Evolutionary conservation across 345 rosid genomes (phyloP), one percentile per base, ranked within the genome.

Genomic region (Abelmoschus esculentus): DNA sequence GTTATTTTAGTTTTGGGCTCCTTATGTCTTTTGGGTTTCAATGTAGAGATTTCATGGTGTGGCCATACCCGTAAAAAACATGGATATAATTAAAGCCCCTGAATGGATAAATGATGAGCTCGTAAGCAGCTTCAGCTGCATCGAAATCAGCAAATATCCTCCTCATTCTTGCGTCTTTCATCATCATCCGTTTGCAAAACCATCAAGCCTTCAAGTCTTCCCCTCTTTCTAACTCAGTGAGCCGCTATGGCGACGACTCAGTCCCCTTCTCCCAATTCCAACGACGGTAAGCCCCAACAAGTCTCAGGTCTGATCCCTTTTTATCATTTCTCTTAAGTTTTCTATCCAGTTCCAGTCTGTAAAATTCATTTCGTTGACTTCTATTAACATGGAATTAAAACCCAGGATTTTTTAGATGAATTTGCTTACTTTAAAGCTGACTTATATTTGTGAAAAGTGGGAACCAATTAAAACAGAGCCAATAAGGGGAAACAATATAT

Each of bases 241-340:
- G 28, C 49, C 8, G 19, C 46, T 0, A 40, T 46, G 42, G 80
- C 83, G 84, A 81, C 87, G 61, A 78, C 73, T 76, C 61, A 72
- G 58, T 67, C 86, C 28, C 64, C 58, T 9, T 6, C 79, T 55
- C 78, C 80, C 6, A 67, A 46, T 66, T 55, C 77, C 57, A 12
- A 72, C 55, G 72, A 71, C 17, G 81, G 60, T 12, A 73, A 74
- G 12, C 74, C 74, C 53, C 83, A 75, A 50, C 57, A 59, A 52
- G 65, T 38, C 60, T 67, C 77, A 77, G 84, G 83, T 86, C n/a
- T 22, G 44, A 5, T 29, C 26, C 63, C 11, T 31, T 56, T 19
- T n/a, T 3, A 15, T 28, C 29, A 22, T 14, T 70, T 15, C 15
- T 59, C 63, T n/a, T 15, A 2, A 34, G 29, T 66, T 47, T 28